Evolutionary conservation across 2,329 filamentous ascomycete species (phyloP).

Genomic region (Aspergillus persii): DNA sequence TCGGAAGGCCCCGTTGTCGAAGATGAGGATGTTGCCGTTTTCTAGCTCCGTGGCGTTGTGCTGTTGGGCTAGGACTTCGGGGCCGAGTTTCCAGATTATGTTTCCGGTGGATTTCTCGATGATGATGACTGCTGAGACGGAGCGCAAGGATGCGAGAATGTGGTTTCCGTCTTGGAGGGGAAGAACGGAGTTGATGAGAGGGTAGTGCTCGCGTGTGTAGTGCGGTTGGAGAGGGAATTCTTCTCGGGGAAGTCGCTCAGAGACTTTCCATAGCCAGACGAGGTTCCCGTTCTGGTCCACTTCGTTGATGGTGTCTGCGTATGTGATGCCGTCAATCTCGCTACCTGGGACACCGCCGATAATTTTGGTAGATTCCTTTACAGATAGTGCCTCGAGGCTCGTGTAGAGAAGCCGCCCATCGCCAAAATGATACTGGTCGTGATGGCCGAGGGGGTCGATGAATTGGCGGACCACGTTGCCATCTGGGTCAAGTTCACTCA

Average conservation of each 20-base stretch:
- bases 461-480: constrained; percentile 43
- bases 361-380: constrained; percentile 36
- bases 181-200: constrained; percentile 46
- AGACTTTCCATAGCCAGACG: constrained; percentile 46
- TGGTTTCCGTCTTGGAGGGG: constrained; percentile 37
- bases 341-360: constrained; percentile 42
- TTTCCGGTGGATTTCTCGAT: constrained; percentile 42
- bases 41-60: constrained; percentile 45
- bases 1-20: constrained; percentile 48
- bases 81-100: constrained; percentile 44
- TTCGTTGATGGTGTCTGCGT: constrained; percentile 46
- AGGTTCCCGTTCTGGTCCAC: constrained; percentile 39
- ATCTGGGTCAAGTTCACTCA: constrained; percentile 41
- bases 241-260: constrained; percentile 40
- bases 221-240: constrained; percentile 41
- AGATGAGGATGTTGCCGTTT: constrained; percentile 45
- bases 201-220: constrained; percentile 39
- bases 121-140: constrained; percentile 44
- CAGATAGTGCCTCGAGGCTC: constrained; percentile 40
- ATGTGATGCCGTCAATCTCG: constrained; percentile 27
- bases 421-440: constrained; percentile 47
- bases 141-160: constrained; percentile 45
- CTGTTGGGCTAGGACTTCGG: constrained; percentile 44
- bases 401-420: constrained; percentile 46
- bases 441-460: constrained; percentile 44